Evolutionary conservation across 768 basidiomycete genomes (phyloP), one percentile per base, ranked within the genome.

Genomic region (Xerocomus brunneocitrinus): DNA sequence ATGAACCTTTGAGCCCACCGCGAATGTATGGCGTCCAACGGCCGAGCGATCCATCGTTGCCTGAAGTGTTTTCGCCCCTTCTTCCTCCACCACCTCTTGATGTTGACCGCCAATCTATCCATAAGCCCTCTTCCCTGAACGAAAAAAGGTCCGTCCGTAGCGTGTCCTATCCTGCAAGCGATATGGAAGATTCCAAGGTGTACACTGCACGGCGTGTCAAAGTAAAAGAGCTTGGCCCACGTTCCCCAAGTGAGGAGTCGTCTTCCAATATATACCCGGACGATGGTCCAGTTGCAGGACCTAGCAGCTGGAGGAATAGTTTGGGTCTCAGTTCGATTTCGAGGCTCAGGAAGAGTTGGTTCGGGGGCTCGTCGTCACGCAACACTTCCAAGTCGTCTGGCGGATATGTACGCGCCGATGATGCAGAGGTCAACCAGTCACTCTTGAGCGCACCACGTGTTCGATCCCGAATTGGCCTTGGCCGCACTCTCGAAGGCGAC

Each of bases 331-430:
- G 77, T 27, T 76, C 77, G 0, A 66, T 83, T 3, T 75, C 77
- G 3, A 74, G 72, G 50, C 58, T 85, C 16, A 74, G 83, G 34
- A 56, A 76, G 54, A 84, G 82, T 58, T 87, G 85, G 84, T 84
- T 88, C 66, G 54, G 67, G 55, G 57, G 69, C 55, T 65, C 71
- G 0, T 63, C 66, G 9, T 69, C 72, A 8, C 54, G 58, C n/a
- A 59, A 61, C 22, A 58, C 64, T 14, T 73, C 70, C 36, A 63
- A 58, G n/a, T 64, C 68, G 4, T 68, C 62, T 19, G 61, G 55
- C 3, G 58, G 64, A 16, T 57, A 66, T 25, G 42, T 28, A 10
- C 53, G 69, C 14, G 55, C 51, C 12, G 79, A 82, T 36, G 82
- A 84, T 39, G 22, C 72, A 5, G 83, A 84, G 55, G 72, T 70